phyloP scores from a whole-genome alignment of 495 filamentous ascomycete genomes.

The Hypoxylon fragiforme region DNA sequence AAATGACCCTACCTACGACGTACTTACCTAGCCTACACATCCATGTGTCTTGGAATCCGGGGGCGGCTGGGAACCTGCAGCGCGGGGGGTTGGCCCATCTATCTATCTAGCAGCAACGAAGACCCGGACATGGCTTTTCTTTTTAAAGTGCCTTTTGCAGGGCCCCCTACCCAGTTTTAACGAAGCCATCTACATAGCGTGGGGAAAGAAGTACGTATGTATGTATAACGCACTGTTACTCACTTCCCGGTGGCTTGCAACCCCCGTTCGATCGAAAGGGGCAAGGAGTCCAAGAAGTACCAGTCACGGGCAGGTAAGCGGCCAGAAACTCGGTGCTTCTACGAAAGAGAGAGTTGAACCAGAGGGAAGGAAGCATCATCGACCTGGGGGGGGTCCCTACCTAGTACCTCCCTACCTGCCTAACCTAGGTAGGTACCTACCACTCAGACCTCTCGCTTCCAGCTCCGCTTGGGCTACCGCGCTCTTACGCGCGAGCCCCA shows the following conservation, averaged over 20 bases:
- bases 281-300: slow-evolving; percentile 20
- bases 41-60: slow-evolving; percentile 34
- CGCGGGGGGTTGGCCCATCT: slow-evolving; percentile 28
- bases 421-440: too few relatives aligned
- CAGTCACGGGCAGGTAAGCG: slow-evolving; percentile 35
- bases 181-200: slow-evolving; percentile 13
- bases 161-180: slow-evolving; percentile 7
- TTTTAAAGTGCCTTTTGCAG: slow-evolving; percentile 31
- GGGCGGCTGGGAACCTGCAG: slow-evolving; percentile 31
- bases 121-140: slow-evolving; percentile 20
- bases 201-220: slow-evolving; percentile 20
- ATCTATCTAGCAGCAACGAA: slow-evolving; percentile 31
- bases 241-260: slow-evolving; percentile 34
- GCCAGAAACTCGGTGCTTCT: slow-evolving; percentile 37
- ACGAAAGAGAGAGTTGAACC: slow-evolving; percentile 19
- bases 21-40: slow-evolving; percentile 1
- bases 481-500: slow-evolving; percentile 34
- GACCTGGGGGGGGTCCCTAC: too few relatives aligned
- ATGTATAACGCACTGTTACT: slow-evolving; percentile 23
- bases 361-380: slow-evolving; percentile 13
- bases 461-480: slow-evolving; percentile 33
- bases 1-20: too few relatives aligned
- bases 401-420: too few relatives aligned
- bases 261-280: slow-evolving; percentile 30
- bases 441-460: slow-evolving; percentile 14